A percentile compares a stretch with the other conserved stretches of the same genome.
Evolutionary conservation across 2,329 filamentous ascomycete species (phyloP).

Genomic region (Bipolaris sorokiniana): DNA sequence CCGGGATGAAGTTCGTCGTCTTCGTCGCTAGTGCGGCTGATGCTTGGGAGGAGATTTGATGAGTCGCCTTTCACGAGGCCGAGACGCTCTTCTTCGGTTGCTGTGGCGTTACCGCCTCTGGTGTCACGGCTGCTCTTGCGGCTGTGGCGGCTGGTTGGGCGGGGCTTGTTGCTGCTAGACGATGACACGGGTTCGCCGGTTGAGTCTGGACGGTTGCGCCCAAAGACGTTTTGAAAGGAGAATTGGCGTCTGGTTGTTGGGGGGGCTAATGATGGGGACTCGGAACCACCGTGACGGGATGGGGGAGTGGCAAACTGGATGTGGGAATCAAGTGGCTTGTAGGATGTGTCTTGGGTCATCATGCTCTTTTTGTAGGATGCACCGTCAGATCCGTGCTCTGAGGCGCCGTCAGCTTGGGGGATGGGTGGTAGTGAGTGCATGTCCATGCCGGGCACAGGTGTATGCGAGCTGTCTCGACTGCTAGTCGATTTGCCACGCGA

Average conservation of each 20-base stretch:
- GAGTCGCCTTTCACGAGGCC: conserved; percentile 82
- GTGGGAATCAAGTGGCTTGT: conserved; percentile 55
- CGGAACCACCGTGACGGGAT: conserved; percentile 48
- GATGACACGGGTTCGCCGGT: conserved; percentile 27
- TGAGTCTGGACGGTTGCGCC: conserved; percentile 52
- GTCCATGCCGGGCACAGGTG: conserved; percentile 22
- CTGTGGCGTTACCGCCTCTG: conserved; percentile 53
- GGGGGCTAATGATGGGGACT: conserved; percentile 54
- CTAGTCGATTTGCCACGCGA: conserved; percentile 45
- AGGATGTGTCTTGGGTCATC: conserved; percentile 51
- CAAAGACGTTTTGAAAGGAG: conserved; percentile 88
- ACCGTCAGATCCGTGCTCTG: conserved; percentile 42
- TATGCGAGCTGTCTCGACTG: conserved; percentile 29
- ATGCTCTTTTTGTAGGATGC: conserved; percentile 55
- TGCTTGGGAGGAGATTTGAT: conserved; percentile 35
- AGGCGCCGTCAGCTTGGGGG: conserved; percentile 29
- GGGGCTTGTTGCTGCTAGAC: conserved; percentile 3
- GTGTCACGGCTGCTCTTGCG: conserved; percentile 43
- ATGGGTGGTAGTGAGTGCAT: conserved; percentile 33
- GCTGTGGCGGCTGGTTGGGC: conserved; percentile 38
- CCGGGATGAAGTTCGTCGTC: conserved; percentile 6
- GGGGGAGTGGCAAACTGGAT: conserved; percentile 53
- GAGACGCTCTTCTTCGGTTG: conserved; percentile 81
- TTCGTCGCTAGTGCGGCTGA: conserved; percentile 28
- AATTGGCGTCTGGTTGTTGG: conserved; percentile 76